Evolutionary conservation across 495 filamentous ascomycete genomes (phyloP).

Genomic region (Hyaloscypha bicolor): DNA sequence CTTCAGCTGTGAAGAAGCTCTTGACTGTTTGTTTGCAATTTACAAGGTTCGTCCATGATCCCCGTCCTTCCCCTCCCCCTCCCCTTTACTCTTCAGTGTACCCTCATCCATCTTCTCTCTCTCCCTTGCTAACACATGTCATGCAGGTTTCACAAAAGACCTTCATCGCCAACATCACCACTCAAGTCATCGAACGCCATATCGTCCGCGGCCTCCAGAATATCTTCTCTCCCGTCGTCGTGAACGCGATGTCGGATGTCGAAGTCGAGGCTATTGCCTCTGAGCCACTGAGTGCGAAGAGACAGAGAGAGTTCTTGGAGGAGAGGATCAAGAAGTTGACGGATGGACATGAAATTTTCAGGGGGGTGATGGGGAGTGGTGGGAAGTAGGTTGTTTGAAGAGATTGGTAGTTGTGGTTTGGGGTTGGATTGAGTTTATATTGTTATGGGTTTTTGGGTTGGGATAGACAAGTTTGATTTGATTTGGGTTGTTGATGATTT

Average conservation of each 20-base stretch:
- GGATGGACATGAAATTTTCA: slow-evolving; percentile 33
- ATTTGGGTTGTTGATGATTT: too few relatives aligned
- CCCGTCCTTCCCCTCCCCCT: background rate
- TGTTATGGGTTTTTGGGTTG: too few relatives aligned
- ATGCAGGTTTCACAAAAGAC: slow-evolving; percentile 37
- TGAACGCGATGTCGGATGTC: slow-evolving; percentile 27
- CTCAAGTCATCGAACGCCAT: slow-evolving; percentile 41
- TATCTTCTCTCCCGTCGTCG: slow-evolving; percentile 37
- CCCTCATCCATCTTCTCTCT: too few relatives aligned
- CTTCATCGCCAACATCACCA: slow-evolving; percentile 42
- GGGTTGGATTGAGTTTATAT: too few relatives aligned
- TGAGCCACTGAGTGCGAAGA: slow-evolving; percentile 29
- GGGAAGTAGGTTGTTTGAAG: slow-evolving; percentile 24
- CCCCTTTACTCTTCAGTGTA: background rate
- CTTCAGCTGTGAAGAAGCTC: slow-evolving; percentile 38
- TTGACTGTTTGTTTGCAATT: slow-evolving; percentile 39
- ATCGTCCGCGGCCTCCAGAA: slow-evolving; percentile 36
- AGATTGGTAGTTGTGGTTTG: too few relatives aligned
- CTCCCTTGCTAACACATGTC: too few relatives aligned
- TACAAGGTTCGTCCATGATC: slow-evolving; percentile 36
- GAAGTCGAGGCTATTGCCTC: slow-evolving; percentile 34
- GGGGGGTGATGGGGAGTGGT: slow-evolving; percentile 42
- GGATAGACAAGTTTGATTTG: too few relatives aligned
- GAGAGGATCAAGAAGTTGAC: slow-evolving; percentile 34
- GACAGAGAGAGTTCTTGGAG: slow-evolving; percentile 34